phyloP scores from a whole-genome alignment of 148 eudicot genomes.

The Cornus suecica region DNA sequence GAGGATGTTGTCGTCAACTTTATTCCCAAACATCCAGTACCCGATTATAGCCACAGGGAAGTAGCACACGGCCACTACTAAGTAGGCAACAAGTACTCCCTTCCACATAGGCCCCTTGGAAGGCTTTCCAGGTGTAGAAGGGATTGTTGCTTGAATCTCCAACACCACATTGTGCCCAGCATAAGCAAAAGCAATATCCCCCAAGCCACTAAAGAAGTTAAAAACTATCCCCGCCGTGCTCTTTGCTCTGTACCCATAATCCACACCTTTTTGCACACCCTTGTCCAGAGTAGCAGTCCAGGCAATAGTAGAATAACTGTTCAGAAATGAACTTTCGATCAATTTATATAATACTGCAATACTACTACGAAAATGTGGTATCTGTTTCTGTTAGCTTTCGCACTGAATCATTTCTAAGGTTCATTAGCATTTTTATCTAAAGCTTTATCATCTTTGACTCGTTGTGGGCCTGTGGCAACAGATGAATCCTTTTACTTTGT shows the following conservation, averaged over 20 bases:
- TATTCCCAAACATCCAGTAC: slow-evolving; percentile 21
- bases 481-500: slow-evolving; percentile 7
- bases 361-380: slow-evolving; percentile 22
- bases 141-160: slow-evolving; percentile 37
- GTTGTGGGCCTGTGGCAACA: too few species aligned
- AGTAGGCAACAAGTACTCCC: slow-evolving; percentile 32
- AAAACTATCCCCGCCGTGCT: slow-evolving; percentile 33
- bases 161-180: slow-evolving; percentile 52
- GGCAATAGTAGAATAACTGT: slow-evolving; percentile 46
- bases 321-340: slow-evolving; percentile 30
- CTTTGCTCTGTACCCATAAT: slow-evolving; percentile 31
- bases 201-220: slow-evolving; percentile 45
- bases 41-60: slow-evolving; percentile 31
- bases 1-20: slow-evolving; percentile 24
- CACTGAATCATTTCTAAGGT: too few species aligned
- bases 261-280: slow-evolving; percentile 31
- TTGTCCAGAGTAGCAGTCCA: slow-evolving; percentile 36
- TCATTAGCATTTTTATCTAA: too few species aligned
- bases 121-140: slow-evolving; percentile 38
- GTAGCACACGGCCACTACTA: slow-evolving; percentile 28
- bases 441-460: too few species aligned
- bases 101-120: slow-evolving; percentile 53
- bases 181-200: slow-evolving; percentile 48
- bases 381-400: slow-evolving; percentile 12
- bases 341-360: slow-evolving; percentile 29